Evolutionary conservation across 345 rosid genomes (phyloP), one percentile per base, ranked within the genome.

Genomic region (Fremontodendron californicum): DNA sequence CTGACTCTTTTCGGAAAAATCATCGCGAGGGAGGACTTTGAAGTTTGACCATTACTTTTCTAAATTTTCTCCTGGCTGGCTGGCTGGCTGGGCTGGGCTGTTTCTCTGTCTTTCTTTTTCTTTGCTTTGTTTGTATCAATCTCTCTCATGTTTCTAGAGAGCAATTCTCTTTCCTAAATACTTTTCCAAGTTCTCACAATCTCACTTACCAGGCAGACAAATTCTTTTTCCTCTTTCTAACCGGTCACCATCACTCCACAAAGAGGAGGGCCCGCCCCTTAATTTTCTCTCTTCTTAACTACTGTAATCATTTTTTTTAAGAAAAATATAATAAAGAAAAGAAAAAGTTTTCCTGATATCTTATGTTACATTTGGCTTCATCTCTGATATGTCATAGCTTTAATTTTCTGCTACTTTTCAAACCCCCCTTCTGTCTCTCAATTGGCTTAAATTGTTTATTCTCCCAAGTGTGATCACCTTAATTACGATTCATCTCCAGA

Each of bases 1-100:
- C 85, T 87, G 89, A 89, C 90, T 74, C 84, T 80, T 83, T 85
- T 85, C 84, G 85, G 83, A 82, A 15, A 9, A 62, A 31, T 51
- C 79, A 48, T 43, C 55, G 27, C 63, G 10, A 72, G 61, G 63
- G 84, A 84, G 65, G 90, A 89, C 90, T 85, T 89, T 89, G 90
- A 87, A 70, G 42, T 29, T 48, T 71, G 74, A 71, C 74, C 87
- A 83, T 87, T 75, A 54, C 27, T 55, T 73, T 81, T 42, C 65
- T 1, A 13, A 1, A 12, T 29, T 60, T 60, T 60, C 77, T 40
- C 73, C 10, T 75, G 81, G 79, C 78, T 78, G 85, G 80, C 81
- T 61, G 65, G 65, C 8, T 5, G 57, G 57, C 23, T 21, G n/a
- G 65, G 9, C 65, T 64, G 35, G 82, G 45, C 5, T 42, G 16